Evolutionary conservation across 306 rosid species (phyloP).

Genomic region (Ormosia semicastrata): DNA sequence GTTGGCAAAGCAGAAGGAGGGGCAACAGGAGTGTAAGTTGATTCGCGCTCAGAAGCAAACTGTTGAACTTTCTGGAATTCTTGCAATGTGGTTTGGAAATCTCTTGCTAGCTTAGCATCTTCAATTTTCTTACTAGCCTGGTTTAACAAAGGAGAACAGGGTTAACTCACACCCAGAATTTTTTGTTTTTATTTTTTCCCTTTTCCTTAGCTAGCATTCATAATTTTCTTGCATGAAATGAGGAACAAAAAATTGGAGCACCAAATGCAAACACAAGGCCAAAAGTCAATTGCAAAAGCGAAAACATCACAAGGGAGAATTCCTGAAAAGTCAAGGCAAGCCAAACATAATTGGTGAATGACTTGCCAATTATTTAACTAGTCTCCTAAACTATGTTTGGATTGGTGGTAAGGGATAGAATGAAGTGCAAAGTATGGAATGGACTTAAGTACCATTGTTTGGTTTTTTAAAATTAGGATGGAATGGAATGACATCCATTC

Average conservation of each 20-base stretch:
- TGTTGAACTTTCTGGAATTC: conserved; percentile 77
- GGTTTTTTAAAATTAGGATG: too few species aligned
- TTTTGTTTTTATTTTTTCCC: too few species aligned
- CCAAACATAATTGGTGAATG: too few species aligned
- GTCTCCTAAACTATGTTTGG: too few species aligned
- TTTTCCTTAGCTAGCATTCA: background rate
- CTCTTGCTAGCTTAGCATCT: conserved; percentile 82
- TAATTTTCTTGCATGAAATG: background rate
- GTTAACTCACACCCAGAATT: background rate
- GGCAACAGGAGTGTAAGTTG: conserved; percentile 53
- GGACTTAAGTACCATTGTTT: too few species aligned
- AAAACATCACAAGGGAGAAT: background rate
- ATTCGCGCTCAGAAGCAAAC: conserved; percentile 78
- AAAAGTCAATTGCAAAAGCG: conserved; percentile 5
- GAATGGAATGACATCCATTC: too few species aligned
- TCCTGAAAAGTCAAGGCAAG: background rate
- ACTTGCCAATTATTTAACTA: too few species aligned
- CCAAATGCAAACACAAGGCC: background rate
- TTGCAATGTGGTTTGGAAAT: conserved; percentile 72
- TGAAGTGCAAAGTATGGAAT: too few species aligned
- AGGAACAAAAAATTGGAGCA: background rate
- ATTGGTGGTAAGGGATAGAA: too few species aligned
- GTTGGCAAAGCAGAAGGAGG: conserved; percentile 35
- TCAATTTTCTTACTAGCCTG: conserved; percentile 64
- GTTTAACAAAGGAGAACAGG: background rate